Evolutionary conservation across 2,329 filamentous ascomycete genomes (phyloP), one percentile per base, ranked within the genome.

Genomic region (Fusarium lyarnte): DNA sequence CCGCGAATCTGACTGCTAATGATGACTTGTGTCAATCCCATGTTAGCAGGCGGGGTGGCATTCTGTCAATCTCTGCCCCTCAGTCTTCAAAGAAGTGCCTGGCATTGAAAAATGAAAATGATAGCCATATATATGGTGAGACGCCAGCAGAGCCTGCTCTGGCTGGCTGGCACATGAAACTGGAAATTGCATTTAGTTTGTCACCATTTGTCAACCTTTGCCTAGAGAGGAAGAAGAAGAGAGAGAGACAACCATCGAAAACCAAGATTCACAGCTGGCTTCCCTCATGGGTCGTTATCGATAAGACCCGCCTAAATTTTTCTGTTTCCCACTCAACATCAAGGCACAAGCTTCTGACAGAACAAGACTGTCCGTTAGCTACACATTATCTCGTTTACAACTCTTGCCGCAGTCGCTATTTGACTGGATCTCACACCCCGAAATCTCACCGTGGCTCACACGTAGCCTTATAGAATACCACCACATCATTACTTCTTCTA

Each of bases 271-370:
- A 39, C 19, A 23, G 36, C 36, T 43, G 35, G 39, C 54, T 38
- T 42, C 21, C 29, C 39, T 42, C 43, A 47, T 53, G 51, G 31
- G n/a, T 42, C 45, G 55, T 80, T 80, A 80, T 80, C 78, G 78
- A 80, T 80, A 80, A 78, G 65, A 39, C 51, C 74, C 74, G 69
- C 73, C 77, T 74, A 77, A 76, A 72, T 77, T 74, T 79, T 80
- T 77, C 71, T 69, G 74, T 66, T 69, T 74, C 75, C 66, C 61
- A 65, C 74, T 74, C 70, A 73, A 74, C 74, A 70, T 62, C 63
- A 68, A 63, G 43, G 42, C 49, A 66, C 60, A 72, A 61, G 69
- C 58, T 58, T 69, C 69, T 66, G 69, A 71, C 62, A 70, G 66
- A 63, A 49, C 60, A 66, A 72, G 66, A 54, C 42, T 54, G 36